phyloP scores from a whole-genome alignment of 2,329 filamentous ascomycete species.

The Cladophialophora exuberans region DNA sequence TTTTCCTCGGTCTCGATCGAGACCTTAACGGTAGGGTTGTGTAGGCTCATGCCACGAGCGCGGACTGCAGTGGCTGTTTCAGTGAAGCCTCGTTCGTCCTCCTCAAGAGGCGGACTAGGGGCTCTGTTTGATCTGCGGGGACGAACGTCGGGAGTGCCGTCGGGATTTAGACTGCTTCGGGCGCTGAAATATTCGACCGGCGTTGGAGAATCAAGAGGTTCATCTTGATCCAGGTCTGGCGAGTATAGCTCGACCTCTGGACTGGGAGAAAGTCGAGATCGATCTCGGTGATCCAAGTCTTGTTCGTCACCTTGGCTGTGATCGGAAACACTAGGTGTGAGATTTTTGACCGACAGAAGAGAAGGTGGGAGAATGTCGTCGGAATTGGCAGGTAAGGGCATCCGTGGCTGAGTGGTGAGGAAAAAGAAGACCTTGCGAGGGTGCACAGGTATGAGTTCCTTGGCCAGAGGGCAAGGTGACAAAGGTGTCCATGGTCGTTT shows the following conservation, averaged over 20 bases:
- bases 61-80: constrained; percentile 87
- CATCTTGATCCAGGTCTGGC: constrained; percentile 79
- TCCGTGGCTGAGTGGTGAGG: constrained; percentile 83
- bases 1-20: constrained; percentile 42
- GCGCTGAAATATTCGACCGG: constrained; percentile 67
- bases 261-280: constrained; percentile 77
- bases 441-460: constrained; percentile 89
- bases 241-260: constrained; percentile 91
- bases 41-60: constrained; percentile 54
- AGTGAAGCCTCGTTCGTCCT: constrained; percentile 95
- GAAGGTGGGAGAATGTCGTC: constrained; percentile 54
- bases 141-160: constrained; percentile 38
- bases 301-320: constrained; percentile 72
- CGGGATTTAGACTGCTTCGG: constrained; percentile 41
- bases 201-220: constrained; percentile 58
- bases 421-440: constrained; percentile 96
- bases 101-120: constrained; percentile 86
- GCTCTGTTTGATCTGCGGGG: constrained; percentile 62
- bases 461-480: constrained; percentile 83
- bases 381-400: constrained; percentile 73
- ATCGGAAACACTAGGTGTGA: constrained; percentile 83
- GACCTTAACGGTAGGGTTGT: constrained; percentile 43
- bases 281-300: constrained; percentile 59
- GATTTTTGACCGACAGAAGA: constrained; percentile 62
- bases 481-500: constrained; percentile 82